A percentile compares a stretch with the other conserved stretches of the same genome.
Conservation (phyloP, 1,284 basidiomycete genomes). For the Ganoderma sinense region DNA sequence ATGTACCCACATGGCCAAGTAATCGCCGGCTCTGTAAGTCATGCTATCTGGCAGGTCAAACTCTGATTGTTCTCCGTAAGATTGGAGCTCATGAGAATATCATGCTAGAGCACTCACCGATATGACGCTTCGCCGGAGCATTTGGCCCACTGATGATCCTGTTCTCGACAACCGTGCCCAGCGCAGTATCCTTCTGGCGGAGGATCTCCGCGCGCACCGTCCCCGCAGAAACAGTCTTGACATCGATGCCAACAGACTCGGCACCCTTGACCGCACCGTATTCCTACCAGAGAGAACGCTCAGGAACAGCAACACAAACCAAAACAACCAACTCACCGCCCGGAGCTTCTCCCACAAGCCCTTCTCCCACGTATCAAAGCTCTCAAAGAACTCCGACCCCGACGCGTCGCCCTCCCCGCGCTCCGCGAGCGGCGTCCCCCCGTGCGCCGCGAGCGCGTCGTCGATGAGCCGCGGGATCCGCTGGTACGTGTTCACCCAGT, state of each 20-base stretch:
- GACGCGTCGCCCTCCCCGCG: slow-evolving; percentile 55
- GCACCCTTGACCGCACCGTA: slow-evolving; percentile 36
- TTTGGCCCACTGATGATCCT: slow-evolving; percentile 49
- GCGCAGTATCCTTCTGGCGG: slow-evolving; percentile 48
- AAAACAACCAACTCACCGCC: slow-evolving; percentile 37
- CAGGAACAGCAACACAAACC: not conserved
- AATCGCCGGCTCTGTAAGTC: slow-evolving; percentile 51
- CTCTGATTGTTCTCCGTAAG: slow-evolving; percentile 31
- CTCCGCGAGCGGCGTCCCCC: slow-evolving; percentile 49
- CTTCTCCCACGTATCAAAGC: slow-evolving; percentile 56
- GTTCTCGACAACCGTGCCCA: slow-evolving; percentile 52
- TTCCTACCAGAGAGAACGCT: slow-evolving; percentile 32
- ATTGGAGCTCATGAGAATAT: not conserved
- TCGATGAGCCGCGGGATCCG: slow-evolving; percentile 56
- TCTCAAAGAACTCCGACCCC: slow-evolving; percentile 52
- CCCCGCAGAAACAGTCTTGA: slow-evolving; percentile 46
- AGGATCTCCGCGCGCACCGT: slow-evolving; percentile 46
- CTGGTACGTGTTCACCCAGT: slow-evolving; percentile 61
- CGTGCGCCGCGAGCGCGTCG: slow-evolving; percentile 44
- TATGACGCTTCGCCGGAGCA: slow-evolving; percentile 51
- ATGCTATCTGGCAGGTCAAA: slow-evolving; percentile 49
- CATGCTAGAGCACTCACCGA: slow-evolving; percentile 29
- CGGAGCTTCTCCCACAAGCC: slow-evolving; percentile 49
- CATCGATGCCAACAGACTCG: slow-evolving; percentile 28
- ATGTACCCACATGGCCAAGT: slow-evolving; percentile 50